Evolutionary conservation across 75 land plant genomes (phyloP).

Genomic region (Cunninghamia lanceolata): DNA sequence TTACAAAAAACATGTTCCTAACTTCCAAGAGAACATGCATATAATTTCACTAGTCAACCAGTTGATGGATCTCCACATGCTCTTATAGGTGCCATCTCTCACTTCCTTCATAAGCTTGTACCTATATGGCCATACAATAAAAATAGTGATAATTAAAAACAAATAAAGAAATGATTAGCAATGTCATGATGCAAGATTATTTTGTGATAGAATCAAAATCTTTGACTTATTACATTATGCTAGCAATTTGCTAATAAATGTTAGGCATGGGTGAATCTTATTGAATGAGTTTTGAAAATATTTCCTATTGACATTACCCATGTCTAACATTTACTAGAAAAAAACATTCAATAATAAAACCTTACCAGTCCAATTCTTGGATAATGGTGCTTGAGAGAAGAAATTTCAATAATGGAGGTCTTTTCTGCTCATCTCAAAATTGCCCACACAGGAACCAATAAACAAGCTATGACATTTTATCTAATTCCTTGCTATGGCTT

Average conservation of each 20-base stretch:
- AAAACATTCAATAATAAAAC: background rate
- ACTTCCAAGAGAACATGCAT: slow-evolving; percentile 13
- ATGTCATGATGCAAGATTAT: background rate
- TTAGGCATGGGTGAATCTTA: too few relatives aligned
- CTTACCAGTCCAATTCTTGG: slow-evolving; percentile 2
- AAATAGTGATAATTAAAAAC: background rate
- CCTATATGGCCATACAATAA: slow-evolving; percentile 32
- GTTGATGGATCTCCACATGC: slow-evolving; percentile 89
- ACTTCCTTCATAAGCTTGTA: slow-evolving; percentile 89
- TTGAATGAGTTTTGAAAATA: too few relatives aligned
- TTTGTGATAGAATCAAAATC: background rate
- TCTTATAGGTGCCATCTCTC: slow-evolving; percentile 97
- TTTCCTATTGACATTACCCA: background rate
- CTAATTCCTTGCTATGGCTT: background rate
- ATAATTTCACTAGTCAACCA: slow-evolving; percentile 85
- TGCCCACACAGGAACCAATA: background rate
- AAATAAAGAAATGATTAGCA: background rate
- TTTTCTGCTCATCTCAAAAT: background rate
- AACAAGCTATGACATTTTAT: slow-evolving; percentile 6
- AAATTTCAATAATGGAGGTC: background rate
- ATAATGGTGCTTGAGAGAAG: background rate
- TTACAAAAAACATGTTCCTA: background rate
- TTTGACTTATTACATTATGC: background rate
- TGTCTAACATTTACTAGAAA: background rate
- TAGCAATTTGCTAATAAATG: too few relatives aligned